Conservation (phyloP, 2,329 filamentous ascomycete species). For the Alternaria sp. region DNA sequence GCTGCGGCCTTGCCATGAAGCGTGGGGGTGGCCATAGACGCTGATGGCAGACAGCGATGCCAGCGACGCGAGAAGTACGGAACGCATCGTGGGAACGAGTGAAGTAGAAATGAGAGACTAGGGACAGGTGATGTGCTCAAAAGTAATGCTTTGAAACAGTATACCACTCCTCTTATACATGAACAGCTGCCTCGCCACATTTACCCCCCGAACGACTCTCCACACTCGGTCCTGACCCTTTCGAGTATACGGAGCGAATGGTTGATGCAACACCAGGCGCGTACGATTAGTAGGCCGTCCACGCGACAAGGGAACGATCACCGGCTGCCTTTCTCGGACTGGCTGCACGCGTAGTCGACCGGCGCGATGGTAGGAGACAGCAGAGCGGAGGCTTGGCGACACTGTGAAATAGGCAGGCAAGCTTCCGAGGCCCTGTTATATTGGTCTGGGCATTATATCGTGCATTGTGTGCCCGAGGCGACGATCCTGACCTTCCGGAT, state of each 20-base stretch:
- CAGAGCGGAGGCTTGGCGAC: conserved; percentile 20
- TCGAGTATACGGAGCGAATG: neutral
- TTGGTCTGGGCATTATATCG: conserved; percentile 23
- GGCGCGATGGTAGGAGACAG: conserved; percentile 7
- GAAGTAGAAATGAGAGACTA: conserved; percentile 19
- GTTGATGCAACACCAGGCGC: conserved; percentile 2
- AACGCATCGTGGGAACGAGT: conserved; percentile 34
- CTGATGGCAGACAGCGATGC: conserved; percentile 33
- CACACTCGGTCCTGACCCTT: neutral
- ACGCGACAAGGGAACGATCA: conserved; percentile 11
- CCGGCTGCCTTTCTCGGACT: conserved; percentile 19
- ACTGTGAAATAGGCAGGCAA: conserved; percentile 27
- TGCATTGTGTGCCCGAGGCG: conserved; percentile 7
- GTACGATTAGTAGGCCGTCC: conserved; percentile 6
- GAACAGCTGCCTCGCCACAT: conserved; percentile 1
- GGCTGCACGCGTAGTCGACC: conserved; percentile 7
- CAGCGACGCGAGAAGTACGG: conserved; percentile 38
- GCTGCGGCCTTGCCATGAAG: conserved; percentile 11
- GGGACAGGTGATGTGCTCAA: conserved; percentile 11
- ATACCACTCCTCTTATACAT: conserved; percentile 19
- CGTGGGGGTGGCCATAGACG: conserved; percentile 30
- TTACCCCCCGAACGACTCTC: neutral
- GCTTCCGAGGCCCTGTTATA: conserved; percentile 7
- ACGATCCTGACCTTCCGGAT: conserved; percentile 23
- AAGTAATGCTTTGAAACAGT: neutral